Percentiles rank a stretch among this genome's conserved stretches.
These are phyloP conservation scores for Dryas alaskensis DNA, from an alignment of 306 rosid species.

Conservation along the genomic window DNA sequence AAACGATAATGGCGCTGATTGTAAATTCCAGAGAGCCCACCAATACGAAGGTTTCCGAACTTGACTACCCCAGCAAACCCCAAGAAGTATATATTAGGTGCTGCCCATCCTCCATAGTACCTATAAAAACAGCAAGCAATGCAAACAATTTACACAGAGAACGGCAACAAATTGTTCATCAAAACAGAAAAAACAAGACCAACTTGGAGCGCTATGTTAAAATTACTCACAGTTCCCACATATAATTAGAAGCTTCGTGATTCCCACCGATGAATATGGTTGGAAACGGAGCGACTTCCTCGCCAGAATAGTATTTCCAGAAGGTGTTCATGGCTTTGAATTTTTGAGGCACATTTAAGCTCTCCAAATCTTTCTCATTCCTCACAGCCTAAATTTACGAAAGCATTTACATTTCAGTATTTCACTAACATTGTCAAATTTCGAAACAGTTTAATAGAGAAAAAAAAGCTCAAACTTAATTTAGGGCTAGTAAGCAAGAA, in stretches of 20 bases:
- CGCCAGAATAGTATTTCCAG: constrained; percentile 93
- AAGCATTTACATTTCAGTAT: neutral
- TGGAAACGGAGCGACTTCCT: constrained; percentile 76
- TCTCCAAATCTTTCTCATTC: constrained; percentile 69
- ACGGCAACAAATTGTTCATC: neutral
- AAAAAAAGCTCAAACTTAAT: constrained; percentile 1
- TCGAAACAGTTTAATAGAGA: neutral
- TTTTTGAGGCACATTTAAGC: constrained; percentile 62
- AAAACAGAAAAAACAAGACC: neutral
- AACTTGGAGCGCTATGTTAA: no score
- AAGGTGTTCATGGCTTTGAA: constrained; percentile 73
- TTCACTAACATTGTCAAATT: neutral
- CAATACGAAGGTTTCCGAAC: constrained; percentile 89
- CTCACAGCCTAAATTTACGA: constrained; percentile 62
- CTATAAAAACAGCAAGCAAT: constrained; percentile 29
- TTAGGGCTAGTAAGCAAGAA: constrained; percentile 9
- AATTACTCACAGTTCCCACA: constrained; percentile 83
- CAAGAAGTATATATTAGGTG: constrained; percentile 88
- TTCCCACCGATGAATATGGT: constrained; percentile 95
- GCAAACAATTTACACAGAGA: neutral
- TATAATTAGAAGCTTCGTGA: constrained; percentile 90
- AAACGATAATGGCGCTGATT: constrained; percentile 55
- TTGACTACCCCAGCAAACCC: constrained; percentile 86
- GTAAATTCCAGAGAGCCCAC: constrained; percentile 93
- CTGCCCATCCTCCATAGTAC: constrained; percentile 97